Conservation (phyloP, 2,329 filamentous ascomycete genomes). For the Mollisia scopiformis region DNA sequence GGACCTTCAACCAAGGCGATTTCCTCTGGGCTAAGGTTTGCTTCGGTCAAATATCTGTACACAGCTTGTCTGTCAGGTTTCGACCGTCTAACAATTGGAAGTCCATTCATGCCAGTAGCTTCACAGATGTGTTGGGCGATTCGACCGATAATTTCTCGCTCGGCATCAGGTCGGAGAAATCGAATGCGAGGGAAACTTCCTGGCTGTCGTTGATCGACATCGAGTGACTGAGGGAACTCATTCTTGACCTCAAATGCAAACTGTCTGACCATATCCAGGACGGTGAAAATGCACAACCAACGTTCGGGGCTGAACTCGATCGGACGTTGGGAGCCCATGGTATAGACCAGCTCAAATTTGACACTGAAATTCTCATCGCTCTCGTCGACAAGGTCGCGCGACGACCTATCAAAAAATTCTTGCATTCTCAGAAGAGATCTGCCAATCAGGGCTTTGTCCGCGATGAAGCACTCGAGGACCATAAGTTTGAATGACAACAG, state of each 20-base stretch:
- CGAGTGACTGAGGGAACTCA: constrained; percentile 38
- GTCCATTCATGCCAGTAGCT: constrained; percentile 12
- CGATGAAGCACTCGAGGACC: constrained; percentile 53
- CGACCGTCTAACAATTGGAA: constrained; percentile 10
- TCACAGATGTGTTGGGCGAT: constrained; percentile 15
- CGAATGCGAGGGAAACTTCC: constrained; percentile 51
- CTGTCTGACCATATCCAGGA: constrained; percentile 49
- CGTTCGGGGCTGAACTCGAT: constrained; percentile 57
- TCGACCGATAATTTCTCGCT: background rate
- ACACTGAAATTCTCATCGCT: constrained; percentile 66
- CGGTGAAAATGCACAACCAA: constrained; percentile 57
- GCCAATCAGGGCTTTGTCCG: constrained; percentile 36
- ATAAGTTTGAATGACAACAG: constrained; percentile 66
- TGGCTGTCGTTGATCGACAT: constrained; percentile 38
- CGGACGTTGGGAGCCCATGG: constrained; percentile 54
- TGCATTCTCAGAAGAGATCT: constrained; percentile 44
- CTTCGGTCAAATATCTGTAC: constrained; percentile 8
- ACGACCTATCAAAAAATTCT: constrained; percentile 44
- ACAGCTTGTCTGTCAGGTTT: constrained; percentile 1
- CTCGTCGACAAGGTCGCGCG: constrained; percentile 65
- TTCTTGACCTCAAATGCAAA: constrained; percentile 27
- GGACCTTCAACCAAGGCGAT: constrained; percentile 4
- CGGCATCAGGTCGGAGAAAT: constrained; percentile 33
- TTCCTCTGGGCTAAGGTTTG: constrained; percentile 5
- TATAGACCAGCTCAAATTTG: constrained; percentile 66